Percentiles rank a stretch among this genome's conserved stretches.
Conservation (phyloP, 768 basidiomycete species). For the Paxillus rubicundulus region DNA sequence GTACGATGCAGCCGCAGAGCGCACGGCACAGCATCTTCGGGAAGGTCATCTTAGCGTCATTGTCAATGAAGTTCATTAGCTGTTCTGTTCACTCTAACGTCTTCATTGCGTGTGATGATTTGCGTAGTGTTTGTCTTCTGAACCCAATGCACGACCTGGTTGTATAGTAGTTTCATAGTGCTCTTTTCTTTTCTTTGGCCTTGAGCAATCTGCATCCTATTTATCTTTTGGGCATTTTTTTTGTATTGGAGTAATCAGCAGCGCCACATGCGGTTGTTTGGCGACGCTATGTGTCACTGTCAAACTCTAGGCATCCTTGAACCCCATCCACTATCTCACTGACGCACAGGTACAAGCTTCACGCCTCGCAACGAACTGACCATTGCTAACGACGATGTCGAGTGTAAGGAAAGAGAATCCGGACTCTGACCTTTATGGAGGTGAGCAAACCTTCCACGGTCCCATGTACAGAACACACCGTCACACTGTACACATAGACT, state of each 20-base stretch:
- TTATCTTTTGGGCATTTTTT: slow-evolving; percentile 14
- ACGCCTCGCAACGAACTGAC: background rate
- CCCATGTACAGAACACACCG: background rate
- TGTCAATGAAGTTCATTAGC: slow-evolving; percentile 49
- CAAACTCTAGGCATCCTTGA: background rate
- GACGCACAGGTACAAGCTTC: background rate
- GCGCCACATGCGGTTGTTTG: slow-evolving; percentile 24
- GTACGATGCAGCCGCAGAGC: slow-evolving; percentile 92
- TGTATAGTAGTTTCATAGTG: slow-evolving; percentile 26
- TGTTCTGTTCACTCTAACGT: background rate
- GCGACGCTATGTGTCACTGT: slow-evolving; percentile 14
- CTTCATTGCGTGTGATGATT: slow-evolving; percentile 2
- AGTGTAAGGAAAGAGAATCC: slow-evolving; percentile 26
- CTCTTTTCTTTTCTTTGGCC: background rate
- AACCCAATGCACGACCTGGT: slow-evolving; percentile 18
- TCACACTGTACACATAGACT: slow-evolving; percentile 36
- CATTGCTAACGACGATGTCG: slow-evolving; percentile 18
- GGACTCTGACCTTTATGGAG: slow-evolving; percentile 48
- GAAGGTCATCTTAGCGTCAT: slow-evolving; percentile 34
- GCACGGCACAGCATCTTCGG: slow-evolving; percentile 57
- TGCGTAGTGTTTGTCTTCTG: slow-evolving; percentile 11
- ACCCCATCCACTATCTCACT: background rate
- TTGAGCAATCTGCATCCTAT: slow-evolving; percentile 18
- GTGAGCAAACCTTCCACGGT: slow-evolving; percentile 27
- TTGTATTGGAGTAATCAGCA: background rate